Base-by-base conservation (phyloP, 2,329 filamentous ascomycete species). In the Nemania bipapillata region DNA sequence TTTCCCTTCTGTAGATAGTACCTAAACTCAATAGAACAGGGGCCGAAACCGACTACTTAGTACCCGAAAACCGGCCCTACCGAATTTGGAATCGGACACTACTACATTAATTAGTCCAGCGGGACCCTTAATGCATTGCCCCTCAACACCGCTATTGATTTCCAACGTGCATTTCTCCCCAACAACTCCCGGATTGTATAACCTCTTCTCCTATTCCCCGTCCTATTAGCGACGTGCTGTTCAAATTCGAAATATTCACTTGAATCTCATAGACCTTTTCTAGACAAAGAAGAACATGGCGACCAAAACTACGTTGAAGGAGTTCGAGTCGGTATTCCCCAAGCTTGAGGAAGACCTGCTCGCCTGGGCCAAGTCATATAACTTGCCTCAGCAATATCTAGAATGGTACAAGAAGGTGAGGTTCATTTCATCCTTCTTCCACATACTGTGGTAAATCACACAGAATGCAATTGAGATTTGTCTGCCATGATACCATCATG, bases 311-410 rank as follows among this genome's bases (percentile, higher is more conserved):
- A 94, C 91, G 56, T 89, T 94, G 67, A 86, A 91, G 77, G 91
- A 97, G 77, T 99, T 99, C 80, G 94, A 98, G 86, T 85, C 89
- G 53, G 88, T 97, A 79, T 98, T 94, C 84, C 93, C 93, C 64
- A 91, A 91, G 81, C 89, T 99, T 73, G 89, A 94, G 77, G 87
- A 92, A 79, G 93, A 94, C 77, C 85, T 99, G 66, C 86, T 94
- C 74, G 89, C 89, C 72, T 90, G 96, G 83, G 92, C 91, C 74
- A 87, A 89, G 79, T 85, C 88, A 76, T 97, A 96, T 85, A 94
- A 94, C 69, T 86, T 97, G 32, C 94, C 96, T 62, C 82, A 91
- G 74, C 87, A 92, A 81, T 91, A 94, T 70, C 83, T 95, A 68
- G 87, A 92, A 76, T 98, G 95, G 95, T 94, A 93, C 82, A 90